phyloP scores from a whole-genome alignment of 352 stramenopile species.

The Phytopythium aichiense region DNA sequence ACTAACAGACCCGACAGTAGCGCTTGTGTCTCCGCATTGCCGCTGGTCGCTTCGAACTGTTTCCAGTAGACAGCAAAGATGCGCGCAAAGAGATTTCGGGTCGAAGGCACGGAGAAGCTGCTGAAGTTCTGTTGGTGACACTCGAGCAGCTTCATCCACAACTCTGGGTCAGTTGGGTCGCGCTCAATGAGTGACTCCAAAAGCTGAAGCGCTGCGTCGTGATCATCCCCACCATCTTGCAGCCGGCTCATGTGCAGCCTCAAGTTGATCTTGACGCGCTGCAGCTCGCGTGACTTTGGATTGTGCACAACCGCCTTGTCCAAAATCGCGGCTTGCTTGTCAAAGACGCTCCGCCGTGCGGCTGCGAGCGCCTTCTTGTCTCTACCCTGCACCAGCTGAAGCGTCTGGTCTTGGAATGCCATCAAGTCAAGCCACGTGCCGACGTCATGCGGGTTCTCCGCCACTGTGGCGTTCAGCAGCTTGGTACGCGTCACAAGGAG shows the following conservation, averaged over 20 bases:
- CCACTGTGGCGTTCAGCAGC: constrained; percentile 33
- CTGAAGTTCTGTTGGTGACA: constrained; percentile 58
- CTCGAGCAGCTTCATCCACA: constrained; percentile 61
- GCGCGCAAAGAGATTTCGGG: constrained; percentile 69
- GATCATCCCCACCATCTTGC: constrained; percentile 12
- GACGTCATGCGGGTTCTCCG: constrained; percentile 35
- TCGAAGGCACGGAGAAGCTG: constrained; percentile 58
- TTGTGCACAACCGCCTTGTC: constrained; percentile 47
- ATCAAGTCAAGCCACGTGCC: constrained; percentile 66
- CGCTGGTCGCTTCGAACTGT: background rate
- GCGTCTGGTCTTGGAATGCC: constrained; percentile 66
- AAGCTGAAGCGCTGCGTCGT: constrained; percentile 24
- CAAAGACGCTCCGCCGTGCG: constrained; percentile 29
- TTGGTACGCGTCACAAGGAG: constrained; percentile 57
- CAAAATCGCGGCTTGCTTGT: constrained; percentile 69
- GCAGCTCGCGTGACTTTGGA: constrained; percentile 38
- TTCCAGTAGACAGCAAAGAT: constrained; percentile 40
- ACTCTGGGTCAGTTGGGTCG: constrained; percentile 37
- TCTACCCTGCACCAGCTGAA: constrained; percentile 25
- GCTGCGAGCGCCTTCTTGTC: constrained; percentile 16
- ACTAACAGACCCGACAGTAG: constrained; percentile 25
- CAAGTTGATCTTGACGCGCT: constrained; percentile 51
- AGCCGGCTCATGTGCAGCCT: constrained; percentile 11
- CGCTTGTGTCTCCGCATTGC: background rate
- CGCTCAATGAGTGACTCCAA: constrained; percentile 50